phyloP scores from a whole-genome alignment of 2,329 filamentous ascomycete species.

The Diaporthe eres region DNA sequence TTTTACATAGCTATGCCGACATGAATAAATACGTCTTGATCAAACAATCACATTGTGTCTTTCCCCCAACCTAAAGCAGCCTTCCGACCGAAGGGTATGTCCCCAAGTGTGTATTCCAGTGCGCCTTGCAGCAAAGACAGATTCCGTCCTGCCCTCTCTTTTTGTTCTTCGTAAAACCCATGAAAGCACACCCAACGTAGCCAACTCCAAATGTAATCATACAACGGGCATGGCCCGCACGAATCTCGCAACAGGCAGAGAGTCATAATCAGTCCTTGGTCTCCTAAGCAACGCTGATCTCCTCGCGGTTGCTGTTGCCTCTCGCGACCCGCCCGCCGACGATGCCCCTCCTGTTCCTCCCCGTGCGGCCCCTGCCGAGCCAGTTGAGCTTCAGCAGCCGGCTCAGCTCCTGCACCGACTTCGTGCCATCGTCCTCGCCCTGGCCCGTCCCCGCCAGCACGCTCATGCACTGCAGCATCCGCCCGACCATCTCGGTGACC shows the following conservation, averaged over 20 bases:
- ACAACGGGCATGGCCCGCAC: neutral
- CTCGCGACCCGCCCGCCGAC: conserved; percentile 77
- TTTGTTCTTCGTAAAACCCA: conserved; percentile 23
- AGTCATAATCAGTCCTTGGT: neutral
- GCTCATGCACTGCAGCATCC: conserved; percentile 96
- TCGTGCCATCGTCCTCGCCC: conserved; percentile 75
- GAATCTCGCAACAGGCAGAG: neutral
- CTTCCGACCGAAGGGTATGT: conserved; percentile 22
- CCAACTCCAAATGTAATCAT: conserved; percentile 13
- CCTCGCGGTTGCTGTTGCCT: conserved; percentile 55
- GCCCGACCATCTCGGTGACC: conserved; percentile 92
- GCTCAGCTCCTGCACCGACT: conserved; percentile 85
- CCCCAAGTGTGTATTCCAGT: conserved; percentile 45
- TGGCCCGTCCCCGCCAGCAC: conserved; percentile 79
- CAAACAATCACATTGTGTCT: conserved; percentile 11
- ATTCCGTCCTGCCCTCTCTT: conserved; percentile 12
- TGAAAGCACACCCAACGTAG: neutral
- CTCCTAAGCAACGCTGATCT: conserved; percentile 54
- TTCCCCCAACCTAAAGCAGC: neutral
- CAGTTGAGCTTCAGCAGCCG: conserved; percentile 96
- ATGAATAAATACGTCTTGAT: neutral
- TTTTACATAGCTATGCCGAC: neutral
- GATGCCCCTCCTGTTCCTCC: conserved; percentile 89
- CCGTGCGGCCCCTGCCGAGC: conserved; percentile 91
- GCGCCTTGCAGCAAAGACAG: conserved; percentile 36